Base-by-base conservation (phyloP, 768 basidiomycete species). In the Cytidiella melzeri region DNA sequence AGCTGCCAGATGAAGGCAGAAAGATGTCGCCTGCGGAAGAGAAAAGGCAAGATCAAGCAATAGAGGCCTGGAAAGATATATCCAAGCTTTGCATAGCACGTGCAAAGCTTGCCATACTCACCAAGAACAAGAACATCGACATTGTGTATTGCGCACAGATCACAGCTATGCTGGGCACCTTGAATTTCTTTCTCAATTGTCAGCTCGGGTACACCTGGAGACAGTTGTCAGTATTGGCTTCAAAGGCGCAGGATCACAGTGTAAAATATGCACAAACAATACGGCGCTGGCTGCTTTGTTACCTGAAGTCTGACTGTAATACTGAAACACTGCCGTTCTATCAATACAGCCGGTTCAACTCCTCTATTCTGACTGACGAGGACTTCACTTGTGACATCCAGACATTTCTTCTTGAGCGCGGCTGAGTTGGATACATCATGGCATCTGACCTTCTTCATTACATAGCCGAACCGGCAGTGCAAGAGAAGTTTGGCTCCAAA, bases 241-340 rank as follows among this genome's bases (percentile, higher is more conserved):
- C 69, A 34, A 65, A 59, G 47, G 48, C 62, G 18, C 48, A 51
- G 19, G 64, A 64, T 1, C 53, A 60, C 43, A 61, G 64, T 6
- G 20, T 51, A 10, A 54, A 56, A 4, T 64, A 64, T 56, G 67
- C 65, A 25, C 54, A 54, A 4, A 65, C 58, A 20, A 51, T 72
- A 11, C 55, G 55, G 2, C 51, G 44, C 9, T 71, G 70, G 69
- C 47, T 71, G 12, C 56, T 58, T 41, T 18, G 39, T 18, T 71
- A 58, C 45, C 44, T 62, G 4, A 23, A 45, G n/a, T 24, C 18
- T 4, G 39, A 42, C 15, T 52, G 58, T 39, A n/a, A n/a, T n/a
- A n/a, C n/a, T n/a, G n/a, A n/a, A n/a, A n/a, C n/a, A n/a, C 61
- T 69, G 12, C 67, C 66, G 1, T 45, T 61, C 12, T 63, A 65